These are phyloP conservation scores for Acidomyces sp. DNA, from an alignment of 495 filamentous ascomycete species.

Conservation along the genomic window DNA sequence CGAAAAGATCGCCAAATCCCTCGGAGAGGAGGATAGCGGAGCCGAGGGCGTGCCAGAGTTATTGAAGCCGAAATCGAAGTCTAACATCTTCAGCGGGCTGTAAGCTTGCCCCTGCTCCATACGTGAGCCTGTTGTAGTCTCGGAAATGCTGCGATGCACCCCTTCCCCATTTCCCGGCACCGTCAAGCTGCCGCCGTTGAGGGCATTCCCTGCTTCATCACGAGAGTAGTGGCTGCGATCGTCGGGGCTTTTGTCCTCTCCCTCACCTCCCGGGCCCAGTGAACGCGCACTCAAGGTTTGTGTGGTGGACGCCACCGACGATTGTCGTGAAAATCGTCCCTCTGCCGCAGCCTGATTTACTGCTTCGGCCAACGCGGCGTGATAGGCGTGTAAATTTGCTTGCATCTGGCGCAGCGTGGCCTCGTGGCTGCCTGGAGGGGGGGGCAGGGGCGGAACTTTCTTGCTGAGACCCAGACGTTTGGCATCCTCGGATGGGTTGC, in stretches of 20 bases:
- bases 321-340: conserved; percentile 48
- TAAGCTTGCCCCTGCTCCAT: conserved; percentile 4
- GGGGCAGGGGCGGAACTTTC: conserved; percentile 14
- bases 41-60: conserved; percentile 5
- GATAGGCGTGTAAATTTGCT: conserved; percentile 40
- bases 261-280: background rate
- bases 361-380: conserved; percentile 67
- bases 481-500: conserved; percentile 17
- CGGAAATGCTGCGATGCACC: background rate
- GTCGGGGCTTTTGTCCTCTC: background rate
- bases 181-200: background rate
- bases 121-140: conserved; percentile 3
- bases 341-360: conserved; percentile 59
- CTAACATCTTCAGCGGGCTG: conserved; percentile 15
- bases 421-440: conserved; percentile 5
- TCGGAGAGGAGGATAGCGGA: too few relatives aligned
- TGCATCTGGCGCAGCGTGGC: conserved; percentile 3
- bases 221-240: conserved; percentile 14
- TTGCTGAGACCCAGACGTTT: conserved; percentile 17
- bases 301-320: conserved; percentile 6
- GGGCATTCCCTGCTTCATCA: conserved; percentile 1
- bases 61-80: conserved; percentile 25
- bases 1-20: conserved; percentile 25
- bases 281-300: background rate
- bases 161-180: background rate